Percentiles rank a stretch among this genome's conserved stretches.
Evolutionary conservation across 495 filamentous ascomycete species (phyloP).

Genomic region (Penicillium antarcticum): DNA sequence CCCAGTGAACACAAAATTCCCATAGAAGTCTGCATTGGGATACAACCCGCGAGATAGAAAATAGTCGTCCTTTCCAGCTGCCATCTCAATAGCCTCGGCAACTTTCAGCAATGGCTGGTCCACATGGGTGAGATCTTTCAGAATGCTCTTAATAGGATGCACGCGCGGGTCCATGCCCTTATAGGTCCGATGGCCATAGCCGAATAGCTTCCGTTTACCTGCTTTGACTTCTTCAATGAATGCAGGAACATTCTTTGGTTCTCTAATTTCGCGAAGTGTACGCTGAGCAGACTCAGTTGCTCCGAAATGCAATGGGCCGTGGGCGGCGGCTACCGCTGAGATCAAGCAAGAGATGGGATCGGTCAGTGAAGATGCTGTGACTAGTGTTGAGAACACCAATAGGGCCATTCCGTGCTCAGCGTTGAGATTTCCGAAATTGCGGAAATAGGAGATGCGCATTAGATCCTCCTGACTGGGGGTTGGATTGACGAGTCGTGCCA

Average conservation of each 20-base stretch:
- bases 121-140: slow-evolving; percentile 35
- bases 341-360: slow-evolving; percentile 43
- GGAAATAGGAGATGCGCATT: slow-evolving; percentile 26
- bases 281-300: slow-evolving; percentile 56
- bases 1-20: slow-evolving; percentile 52
- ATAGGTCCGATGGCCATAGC: slow-evolving; percentile 60
- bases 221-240: slow-evolving; percentile 51
- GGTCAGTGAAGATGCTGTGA: slow-evolving; percentile 31
- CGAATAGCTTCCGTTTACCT: slow-evolving; percentile 51
- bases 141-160: slow-evolving; percentile 42
- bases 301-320: slow-evolving; percentile 57
- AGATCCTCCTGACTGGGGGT: slow-evolving; percentile 15
- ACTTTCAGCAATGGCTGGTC: slow-evolving; percentile 46
- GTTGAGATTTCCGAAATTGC: slow-evolving; percentile 32
- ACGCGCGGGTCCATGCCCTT: slow-evolving; percentile 52
- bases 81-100: slow-evolving; percentile 47
- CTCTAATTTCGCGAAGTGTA: slow-evolving; percentile 43
- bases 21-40: slow-evolving; percentile 58
- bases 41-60: slow-evolving; percentile 46
- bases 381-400: slow-evolving; percentile 30
- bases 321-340: slow-evolving; percentile 44
- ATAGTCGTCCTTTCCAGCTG: slow-evolving; percentile 49
- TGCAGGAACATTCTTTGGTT: slow-evolving; percentile 39
- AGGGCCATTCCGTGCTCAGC: slow-evolving; percentile 36
- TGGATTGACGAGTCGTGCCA: slow-evolving; percentile 26